Conservation (phyloP, 495 filamentous ascomycete genomes). For the Aspergillus saccharolyticus region DNA sequence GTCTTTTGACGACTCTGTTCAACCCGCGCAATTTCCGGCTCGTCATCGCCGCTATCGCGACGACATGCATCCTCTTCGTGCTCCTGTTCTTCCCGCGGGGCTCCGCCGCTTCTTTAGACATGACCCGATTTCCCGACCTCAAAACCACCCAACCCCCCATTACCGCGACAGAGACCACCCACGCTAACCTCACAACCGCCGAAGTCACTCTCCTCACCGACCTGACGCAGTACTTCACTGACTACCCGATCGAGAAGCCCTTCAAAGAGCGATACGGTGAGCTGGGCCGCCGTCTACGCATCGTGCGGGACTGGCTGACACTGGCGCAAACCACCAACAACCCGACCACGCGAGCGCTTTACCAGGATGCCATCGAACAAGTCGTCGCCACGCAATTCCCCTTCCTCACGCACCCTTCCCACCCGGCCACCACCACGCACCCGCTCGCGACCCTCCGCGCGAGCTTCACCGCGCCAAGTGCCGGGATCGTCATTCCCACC, state of each 20-base stretch:
- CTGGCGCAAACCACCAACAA: not conserved
- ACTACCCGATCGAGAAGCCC: constrained; percentile 8
- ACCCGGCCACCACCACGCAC: not conserved
- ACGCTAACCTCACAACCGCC: not conserved
- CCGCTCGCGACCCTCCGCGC: constrained; percentile 3
- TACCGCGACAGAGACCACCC: not conserved
- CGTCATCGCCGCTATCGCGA: not conserved
- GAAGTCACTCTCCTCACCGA: constrained; percentile 1
- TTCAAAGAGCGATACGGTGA: constrained; percentile 9
- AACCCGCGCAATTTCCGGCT: not conserved
- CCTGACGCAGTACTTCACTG: constrained; percentile 7
- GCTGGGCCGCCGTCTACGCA: constrained; percentile 7
- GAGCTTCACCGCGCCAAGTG: not conserved
- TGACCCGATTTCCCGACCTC: not conserved
- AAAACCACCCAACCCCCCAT: not conserved
- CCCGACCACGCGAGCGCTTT: not conserved
- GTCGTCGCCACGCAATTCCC: not conserved
- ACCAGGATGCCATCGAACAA: constrained; percentile 1
- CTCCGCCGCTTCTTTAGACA: not conserved
- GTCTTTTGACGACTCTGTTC: not conserved
- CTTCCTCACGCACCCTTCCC: not conserved
- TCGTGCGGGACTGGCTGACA: constrained; percentile 6
- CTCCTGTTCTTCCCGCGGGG: not conserved
- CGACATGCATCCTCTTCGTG: not conserved
- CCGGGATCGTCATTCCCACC: constrained; percentile 9